These are phyloP conservation scores for Dacryopinax primogenitus DNA, from an alignment of 768 basidiomycete genomes.

Conservation along the genomic window DNA sequence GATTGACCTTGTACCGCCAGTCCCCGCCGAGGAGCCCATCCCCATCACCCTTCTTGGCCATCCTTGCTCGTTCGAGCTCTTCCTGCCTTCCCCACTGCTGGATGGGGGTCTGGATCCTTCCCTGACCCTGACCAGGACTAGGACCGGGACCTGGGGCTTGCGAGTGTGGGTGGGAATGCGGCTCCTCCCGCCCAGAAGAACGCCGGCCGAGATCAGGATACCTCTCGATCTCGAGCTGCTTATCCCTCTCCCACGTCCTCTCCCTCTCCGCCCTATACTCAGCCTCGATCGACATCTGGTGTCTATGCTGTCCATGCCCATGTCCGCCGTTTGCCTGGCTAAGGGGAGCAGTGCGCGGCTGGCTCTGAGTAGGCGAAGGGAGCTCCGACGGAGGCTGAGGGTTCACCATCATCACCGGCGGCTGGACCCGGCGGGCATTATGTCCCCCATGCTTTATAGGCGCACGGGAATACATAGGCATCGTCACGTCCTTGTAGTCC, in stretches of 20 bases:
- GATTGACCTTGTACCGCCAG: conserved; percentile 2
- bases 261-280: background rate
- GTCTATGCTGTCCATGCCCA: background rate
- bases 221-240: background rate
- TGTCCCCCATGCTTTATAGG: background rate
- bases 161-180: background rate
- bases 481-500: background rate
- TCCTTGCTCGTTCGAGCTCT: background rate
- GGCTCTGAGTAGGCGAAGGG: too few relatives aligned
- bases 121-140: background rate
- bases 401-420: conserved; percentile 4
- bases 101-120: background rate
- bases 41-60: conserved; percentile 1
- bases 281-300: background rate
- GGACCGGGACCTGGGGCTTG: background rate
- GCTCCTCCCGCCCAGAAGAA: background rate
- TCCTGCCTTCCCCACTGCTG: background rate
- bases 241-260: conserved; percentile 4
- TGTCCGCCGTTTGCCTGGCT: background rate
- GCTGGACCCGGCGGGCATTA: background rate
- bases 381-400: background rate
- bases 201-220: background rate
- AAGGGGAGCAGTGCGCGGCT: background rate
- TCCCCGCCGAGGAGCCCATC: background rate
- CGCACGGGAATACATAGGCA: background rate